These are phyloP conservation scores for Saccharum officinarum DNA, from an alignment of 176 grass and related monocot species.

Conservation along the genomic window DNA sequence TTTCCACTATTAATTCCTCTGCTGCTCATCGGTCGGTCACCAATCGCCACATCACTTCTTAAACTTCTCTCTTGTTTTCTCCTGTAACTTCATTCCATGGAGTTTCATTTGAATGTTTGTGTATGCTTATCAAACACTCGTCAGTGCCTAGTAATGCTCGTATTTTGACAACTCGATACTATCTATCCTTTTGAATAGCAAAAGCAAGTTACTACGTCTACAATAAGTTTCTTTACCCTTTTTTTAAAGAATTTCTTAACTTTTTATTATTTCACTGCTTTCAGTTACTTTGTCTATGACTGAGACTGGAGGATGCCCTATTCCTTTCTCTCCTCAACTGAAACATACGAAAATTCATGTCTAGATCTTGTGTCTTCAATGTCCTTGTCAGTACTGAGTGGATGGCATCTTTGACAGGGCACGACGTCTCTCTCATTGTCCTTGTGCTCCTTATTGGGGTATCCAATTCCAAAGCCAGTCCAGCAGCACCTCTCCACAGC, in stretches of 20 bases:
- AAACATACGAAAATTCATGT: background rate
- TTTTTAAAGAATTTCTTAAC: too few species aligned
- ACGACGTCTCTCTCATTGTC: conserved; percentile 20
- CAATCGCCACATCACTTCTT: background rate
- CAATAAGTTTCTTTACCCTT: background rate
- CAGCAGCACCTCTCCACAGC: background rate
- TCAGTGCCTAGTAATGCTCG: background rate
- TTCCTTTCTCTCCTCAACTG: background rate
- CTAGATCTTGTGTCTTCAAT: background rate
- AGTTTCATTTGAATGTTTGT: background rate
- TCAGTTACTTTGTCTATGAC: background rate
- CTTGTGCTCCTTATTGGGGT: conserved; percentile 29
- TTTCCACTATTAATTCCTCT: background rate
- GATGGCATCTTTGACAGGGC: conserved; percentile 42
- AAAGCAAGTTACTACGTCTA: background rate
- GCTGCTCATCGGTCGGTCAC: background rate
- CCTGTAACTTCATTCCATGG: background rate
- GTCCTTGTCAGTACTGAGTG: background rate
- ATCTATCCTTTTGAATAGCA: background rate
- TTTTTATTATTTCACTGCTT: background rate
- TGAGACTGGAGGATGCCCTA: background rate
- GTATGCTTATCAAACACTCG: background rate
- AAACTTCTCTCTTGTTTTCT: background rate
- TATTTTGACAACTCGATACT: background rate
- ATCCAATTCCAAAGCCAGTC: conserved; percentile 18